Evolutionary conservation across 169 alveolate genomes (phyloP).

Genomic region (Cyclospora cayetanensis): DNA sequence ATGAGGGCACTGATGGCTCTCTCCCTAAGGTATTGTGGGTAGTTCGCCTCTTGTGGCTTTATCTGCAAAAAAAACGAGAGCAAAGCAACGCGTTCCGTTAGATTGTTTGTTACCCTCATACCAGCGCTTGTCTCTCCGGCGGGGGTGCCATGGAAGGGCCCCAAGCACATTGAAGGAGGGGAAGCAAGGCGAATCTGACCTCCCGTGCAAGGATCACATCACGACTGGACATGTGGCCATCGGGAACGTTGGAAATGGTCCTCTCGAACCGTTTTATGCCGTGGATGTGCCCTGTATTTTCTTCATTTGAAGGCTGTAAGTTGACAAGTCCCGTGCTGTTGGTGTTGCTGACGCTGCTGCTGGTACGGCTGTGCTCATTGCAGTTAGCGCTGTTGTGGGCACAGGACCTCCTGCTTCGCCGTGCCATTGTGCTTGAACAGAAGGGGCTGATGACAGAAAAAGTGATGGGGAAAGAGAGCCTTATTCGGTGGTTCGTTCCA

Average conservation of each 20-base stretch:
- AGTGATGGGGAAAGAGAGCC: background rate
- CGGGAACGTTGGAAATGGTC: background rate
- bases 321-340: background rate
- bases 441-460: no score
- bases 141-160: no score
- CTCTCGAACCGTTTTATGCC: background rate
- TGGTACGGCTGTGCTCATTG: background rate
- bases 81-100: no score
- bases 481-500: background rate
- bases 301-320: no score
- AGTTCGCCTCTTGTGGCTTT: slow-evolving; percentile 9
- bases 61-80: background rate
- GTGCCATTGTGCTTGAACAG: slow-evolving; percentile 31
- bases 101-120: no score
- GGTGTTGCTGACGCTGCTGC: background rate
- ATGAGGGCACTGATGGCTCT: slow-evolving; percentile 51
- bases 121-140: no score
- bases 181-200: background rate
- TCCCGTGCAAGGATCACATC: background rate
- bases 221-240: background rate
- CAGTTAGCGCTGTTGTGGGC: background rate
- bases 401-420: slow-evolving; percentile 15
- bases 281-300: background rate
- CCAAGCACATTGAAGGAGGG: background rate
- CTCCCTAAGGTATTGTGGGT: slow-evolving; percentile 43